These are phyloP conservation scores for Nemania bipapillata DNA, from an alignment of 2,329 filamentous ascomycete genomes.

Conservation along the genomic window DNA sequence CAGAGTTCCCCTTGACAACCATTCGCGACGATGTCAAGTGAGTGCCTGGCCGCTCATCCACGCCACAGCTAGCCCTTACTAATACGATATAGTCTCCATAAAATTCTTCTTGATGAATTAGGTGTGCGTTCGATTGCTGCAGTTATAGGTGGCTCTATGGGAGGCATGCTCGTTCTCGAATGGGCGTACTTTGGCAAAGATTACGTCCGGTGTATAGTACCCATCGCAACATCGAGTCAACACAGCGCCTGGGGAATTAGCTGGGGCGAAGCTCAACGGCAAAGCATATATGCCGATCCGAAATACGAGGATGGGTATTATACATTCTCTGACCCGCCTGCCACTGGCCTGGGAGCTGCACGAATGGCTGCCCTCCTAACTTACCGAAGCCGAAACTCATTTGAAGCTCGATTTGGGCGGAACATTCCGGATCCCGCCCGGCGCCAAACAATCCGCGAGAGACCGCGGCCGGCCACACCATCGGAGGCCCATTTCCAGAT, in stretches of 20 bases:
- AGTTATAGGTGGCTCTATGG: conserved; percentile 85
- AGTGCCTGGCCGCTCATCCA: conserved; percentile 51
- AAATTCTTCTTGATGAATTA: conserved; percentile 80
- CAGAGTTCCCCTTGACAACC: conserved; percentile 95
- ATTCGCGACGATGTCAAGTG: conserved; percentile 95
- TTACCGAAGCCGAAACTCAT: conserved; percentile 95
- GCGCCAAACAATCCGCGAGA: conserved; percentile 82
- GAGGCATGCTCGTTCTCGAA: conserved; percentile 89
- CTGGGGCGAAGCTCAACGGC: conserved; percentile 88
- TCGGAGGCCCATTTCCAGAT: conserved; percentile 80
- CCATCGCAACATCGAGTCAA: conserved; percentile 84
- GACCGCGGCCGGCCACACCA: conserved; percentile 68
- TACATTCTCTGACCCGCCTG: conserved; percentile 83
- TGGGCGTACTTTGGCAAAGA: conserved; percentile 91
- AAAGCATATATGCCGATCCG: conserved; percentile 96
- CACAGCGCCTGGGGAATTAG: conserved; percentile 92
- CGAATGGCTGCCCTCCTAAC: conserved; percentile 97
- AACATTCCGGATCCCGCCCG: conserved; percentile 89
- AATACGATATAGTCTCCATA: conserved; percentile 71
- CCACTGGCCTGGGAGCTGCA: conserved; percentile 87
- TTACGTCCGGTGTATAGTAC: conserved; percentile 82
- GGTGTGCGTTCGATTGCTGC: conserved; percentile 81
- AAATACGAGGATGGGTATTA: conserved; percentile 99
- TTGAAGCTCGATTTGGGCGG: conserved; percentile 92
- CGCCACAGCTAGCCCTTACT: conserved; percentile 40